Evolutionary conservation across 176 grass and related monocot species (phyloP).

Genomic region (Bothriochloa decipiens): DNA sequence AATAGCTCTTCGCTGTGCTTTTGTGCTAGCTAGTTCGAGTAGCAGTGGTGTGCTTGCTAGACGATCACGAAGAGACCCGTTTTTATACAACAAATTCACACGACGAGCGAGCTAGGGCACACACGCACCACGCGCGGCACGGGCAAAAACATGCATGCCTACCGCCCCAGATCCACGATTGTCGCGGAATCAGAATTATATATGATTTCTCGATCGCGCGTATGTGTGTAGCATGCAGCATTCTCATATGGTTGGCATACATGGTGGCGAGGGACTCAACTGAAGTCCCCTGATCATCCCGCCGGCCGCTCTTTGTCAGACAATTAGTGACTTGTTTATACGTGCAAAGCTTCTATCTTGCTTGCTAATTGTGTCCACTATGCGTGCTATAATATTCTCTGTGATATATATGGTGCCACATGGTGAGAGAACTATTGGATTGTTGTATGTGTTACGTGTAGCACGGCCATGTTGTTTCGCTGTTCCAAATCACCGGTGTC

Average conservation of each 20-base stretch:
- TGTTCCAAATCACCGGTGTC: background rate
- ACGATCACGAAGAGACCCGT: background rate
- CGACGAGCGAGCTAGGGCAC: background rate
- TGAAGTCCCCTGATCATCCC: background rate
- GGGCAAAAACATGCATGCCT: conserved; percentile 5
- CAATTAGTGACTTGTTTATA: background rate
- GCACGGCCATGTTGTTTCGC: background rate
- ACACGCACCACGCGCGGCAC: background rate
- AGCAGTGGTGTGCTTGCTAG: background rate
- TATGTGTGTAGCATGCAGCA: background rate
- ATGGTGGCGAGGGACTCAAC: background rate
- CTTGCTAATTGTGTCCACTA: background rate
- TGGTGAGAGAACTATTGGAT: background rate
- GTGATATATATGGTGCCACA: background rate
- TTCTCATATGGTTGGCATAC: background rate
- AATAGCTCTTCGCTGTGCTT: background rate
- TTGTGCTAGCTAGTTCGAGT: background rate
- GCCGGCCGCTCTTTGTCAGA: background rate
- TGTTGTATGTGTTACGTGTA: background rate
- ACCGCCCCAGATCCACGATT: background rate
- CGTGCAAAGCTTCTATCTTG: background rate
- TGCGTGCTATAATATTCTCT: background rate
- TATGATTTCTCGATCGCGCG: background rate
- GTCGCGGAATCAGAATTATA: background rate
- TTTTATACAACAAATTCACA: conserved; percentile 33